phyloP scores from a whole-genome alignment of 108 stramenopile species.

The Nitzschia sp. region DNA sequence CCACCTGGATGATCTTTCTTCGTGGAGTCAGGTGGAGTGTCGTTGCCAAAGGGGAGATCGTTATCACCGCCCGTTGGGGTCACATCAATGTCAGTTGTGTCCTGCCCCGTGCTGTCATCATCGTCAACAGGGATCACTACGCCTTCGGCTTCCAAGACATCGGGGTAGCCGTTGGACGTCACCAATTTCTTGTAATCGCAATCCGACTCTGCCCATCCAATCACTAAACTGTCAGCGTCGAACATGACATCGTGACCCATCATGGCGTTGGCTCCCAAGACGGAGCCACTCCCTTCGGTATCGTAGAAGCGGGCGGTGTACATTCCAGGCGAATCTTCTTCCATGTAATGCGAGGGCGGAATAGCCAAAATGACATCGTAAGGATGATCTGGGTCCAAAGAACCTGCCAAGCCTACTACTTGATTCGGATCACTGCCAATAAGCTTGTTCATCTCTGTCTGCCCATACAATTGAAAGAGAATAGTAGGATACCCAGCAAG shows the following conservation, averaged over 20 bases:
- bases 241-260: slow-evolving; percentile 94
- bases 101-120: background rate
- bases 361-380: slow-evolving; percentile 78
- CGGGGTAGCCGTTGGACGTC: background rate
- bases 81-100: background rate
- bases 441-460: slow-evolving; percentile 27
- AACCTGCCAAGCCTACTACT: slow-evolving; percentile 54
- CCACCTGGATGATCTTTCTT: slow-evolving; percentile 5
- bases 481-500: slow-evolving; percentile 80
- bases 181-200: slow-evolving; percentile 21
- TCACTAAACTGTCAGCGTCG: slow-evolving; percentile 42
- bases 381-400: slow-evolving; percentile 56
- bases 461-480: slow-evolving; percentile 70
- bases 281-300: slow-evolving; percentile 78
- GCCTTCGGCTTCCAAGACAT: slow-evolving; percentile 10
- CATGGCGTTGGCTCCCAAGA: slow-evolving; percentile 96
- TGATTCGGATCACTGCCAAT: slow-evolving; percentile 27
- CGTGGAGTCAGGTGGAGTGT: slow-evolving; percentile 5
- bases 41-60: background rate
- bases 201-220: slow-evolving; percentile 23
- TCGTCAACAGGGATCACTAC: background rate
- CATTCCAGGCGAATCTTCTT: slow-evolving; percentile 45
- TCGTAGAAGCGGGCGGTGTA: slow-evolving; percentile 79
- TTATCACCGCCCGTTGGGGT: background rate
- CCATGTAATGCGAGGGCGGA: slow-evolving; percentile 84